A percentile compares a stretch with the other conserved stretches of the same genome.
Conservation (phyloP, 2,329 filamentous ascomycete genomes). For the Trichoderma atrobrunneum region DNA sequence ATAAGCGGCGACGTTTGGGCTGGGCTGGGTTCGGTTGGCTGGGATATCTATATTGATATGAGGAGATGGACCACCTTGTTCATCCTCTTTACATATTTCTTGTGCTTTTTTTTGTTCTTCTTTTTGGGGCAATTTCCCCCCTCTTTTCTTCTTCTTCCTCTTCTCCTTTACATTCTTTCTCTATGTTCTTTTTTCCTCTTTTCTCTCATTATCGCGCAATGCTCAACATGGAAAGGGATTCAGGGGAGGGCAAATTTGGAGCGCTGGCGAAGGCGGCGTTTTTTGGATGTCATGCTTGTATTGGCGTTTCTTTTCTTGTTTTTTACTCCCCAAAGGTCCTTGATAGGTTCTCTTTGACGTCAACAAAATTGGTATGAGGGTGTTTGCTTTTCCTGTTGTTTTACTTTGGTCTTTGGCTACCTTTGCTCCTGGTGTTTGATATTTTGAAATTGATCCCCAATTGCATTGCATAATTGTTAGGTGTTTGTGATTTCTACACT, state of each 20-base stretch:
- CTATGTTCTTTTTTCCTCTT: neutral
- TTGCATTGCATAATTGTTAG: neutral
- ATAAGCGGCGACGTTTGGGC: neutral
- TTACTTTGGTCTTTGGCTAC: neutral
- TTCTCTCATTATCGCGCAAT: slow-evolving; percentile 3
- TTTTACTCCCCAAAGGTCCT: neutral
- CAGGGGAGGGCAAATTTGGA: neutral
- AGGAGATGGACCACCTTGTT: neutral
- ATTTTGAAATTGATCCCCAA: neutral
- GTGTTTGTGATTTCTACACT: neutral
- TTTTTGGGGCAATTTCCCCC: neutral
- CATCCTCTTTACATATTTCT: neutral
- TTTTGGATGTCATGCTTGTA: slow-evolving; percentile 14
- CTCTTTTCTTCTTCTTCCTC: neutral
- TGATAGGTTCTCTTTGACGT: slow-evolving; percentile 4
- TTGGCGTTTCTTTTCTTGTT: neutral
- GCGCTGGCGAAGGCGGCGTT: slow-evolving; percentile 22
- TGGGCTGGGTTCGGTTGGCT: neutral
- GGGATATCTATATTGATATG: neutral
- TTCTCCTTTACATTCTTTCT: neutral
- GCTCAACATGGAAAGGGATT: neutral
- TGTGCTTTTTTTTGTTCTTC: neutral
- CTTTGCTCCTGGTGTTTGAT: neutral
- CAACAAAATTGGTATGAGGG: neutral
- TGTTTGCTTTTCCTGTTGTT: neutral